Base-by-base conservation (phyloP, 75 land plant species). In the Pinus taeda region DNA sequence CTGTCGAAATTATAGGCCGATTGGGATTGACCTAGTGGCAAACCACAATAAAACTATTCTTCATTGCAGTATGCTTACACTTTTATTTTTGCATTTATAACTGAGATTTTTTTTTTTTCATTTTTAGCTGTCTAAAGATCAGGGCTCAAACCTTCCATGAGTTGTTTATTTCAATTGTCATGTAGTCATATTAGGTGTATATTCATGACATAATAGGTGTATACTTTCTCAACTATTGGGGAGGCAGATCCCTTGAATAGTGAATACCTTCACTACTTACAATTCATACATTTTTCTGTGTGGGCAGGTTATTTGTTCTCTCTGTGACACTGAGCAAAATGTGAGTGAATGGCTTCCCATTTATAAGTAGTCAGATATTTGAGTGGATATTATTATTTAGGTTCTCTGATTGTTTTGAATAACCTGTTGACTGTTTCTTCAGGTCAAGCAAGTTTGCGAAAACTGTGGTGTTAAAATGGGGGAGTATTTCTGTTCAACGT, bases 391-490 rank as follows among this genome's bases (percentile, higher is more conserved):
- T 77, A 14, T 49, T 15, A 55, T 57, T 3, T 24, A 13, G 55
- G 59, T 24, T 29, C 24, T 73, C 6, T 57, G 12, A 11, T 49
- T 49, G 58, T 73, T 73, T 15, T 37, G 64, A 66, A 67, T 59
- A 60, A 58, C 61, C n/a, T 61, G 13, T 59, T 74, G 1, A 9
- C 26, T 22, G 9, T 63, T 22, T 24, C 63, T 33, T 76, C 73
- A 92, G 93, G 95, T 91, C 53, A 82, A 79, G 49, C 89, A 82
- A 57, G 86, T 88, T 11, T 95, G 98, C 74, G 83, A 85, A 30
- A 93, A 90, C 57, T 95, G 98, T 66, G 98, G 98, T 9, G 96
- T 95, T 45, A 94, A 85, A 66, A 95, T 95, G 98, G 98, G 98
- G 37, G 98, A 95, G 62, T 95, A 91, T 76, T 95, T 87, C 83